phyloP scores from a whole-genome alignment of 345 rosid species.

The Passiflora organensis region DNA sequence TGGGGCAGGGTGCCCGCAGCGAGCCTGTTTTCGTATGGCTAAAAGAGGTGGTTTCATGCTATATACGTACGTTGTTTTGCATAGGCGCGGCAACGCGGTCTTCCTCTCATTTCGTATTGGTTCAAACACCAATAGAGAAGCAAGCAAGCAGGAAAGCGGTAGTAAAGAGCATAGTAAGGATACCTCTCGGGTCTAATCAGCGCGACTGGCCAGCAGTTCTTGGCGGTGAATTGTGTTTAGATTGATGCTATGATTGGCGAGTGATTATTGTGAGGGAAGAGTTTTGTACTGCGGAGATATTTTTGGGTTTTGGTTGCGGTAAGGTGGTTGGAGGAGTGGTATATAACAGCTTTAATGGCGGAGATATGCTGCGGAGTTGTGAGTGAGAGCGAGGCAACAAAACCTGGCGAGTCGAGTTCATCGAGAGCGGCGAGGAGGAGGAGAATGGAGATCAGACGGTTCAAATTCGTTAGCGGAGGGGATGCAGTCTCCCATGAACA shows the following conservation, averaged over 20 bases:
- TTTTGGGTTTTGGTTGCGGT: neutral
- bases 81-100: slow-evolving; percentile 16
- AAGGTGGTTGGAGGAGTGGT: neutral
- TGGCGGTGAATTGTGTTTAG: too few relatives aligned
- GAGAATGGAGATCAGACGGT: slow-evolving; percentile 58
- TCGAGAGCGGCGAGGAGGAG: slow-evolving; percentile 52
- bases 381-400: slow-evolving; percentile 30
- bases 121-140: too few relatives aligned
- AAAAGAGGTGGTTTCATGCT: slow-evolving; percentile 16
- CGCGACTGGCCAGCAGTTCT: too few relatives aligned
- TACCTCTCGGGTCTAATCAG: too few relatives aligned
- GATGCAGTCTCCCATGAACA: slow-evolving; percentile 6
- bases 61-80: slow-evolving; percentile 28
- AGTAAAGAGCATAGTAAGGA: too few relatives aligned
- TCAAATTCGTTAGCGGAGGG: slow-evolving; percentile 35
- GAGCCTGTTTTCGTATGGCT: neutral
- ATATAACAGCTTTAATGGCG: slow-evolving; percentile 30
- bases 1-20: slow-evolving; percentile 27
- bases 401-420: slow-evolving; percentile 29
- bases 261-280: neutral
- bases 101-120: too few relatives aligned
- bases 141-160: neutral
- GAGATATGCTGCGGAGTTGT: slow-evolving; percentile 56
- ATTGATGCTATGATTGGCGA: neutral
- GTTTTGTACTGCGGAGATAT: too few relatives aligned